These are phyloP conservation scores for Porodaedalea pini DNA, from an alignment of 1,284 basidiomycete genomes.

Conservation along the genomic window DNA sequence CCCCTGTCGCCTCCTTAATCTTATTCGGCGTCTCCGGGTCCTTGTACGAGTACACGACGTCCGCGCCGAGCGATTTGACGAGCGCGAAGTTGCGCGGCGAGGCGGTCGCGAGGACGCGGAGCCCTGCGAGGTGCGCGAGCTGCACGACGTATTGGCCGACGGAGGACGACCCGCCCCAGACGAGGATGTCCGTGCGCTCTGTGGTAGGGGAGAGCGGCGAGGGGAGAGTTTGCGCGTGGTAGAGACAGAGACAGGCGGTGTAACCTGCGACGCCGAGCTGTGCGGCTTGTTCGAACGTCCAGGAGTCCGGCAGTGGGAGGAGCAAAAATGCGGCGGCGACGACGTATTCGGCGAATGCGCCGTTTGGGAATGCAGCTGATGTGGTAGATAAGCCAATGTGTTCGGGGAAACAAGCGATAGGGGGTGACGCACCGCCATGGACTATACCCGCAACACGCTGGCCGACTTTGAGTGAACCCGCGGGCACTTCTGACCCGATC, in stretches of 20 bases:
- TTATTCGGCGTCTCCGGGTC: constrained; percentile 25
- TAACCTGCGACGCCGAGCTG: constrained; percentile 25
- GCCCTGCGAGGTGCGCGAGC: constrained; percentile 31
- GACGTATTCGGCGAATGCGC: constrained; percentile 19
- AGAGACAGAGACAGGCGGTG: constrained; percentile 26
- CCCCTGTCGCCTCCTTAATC: constrained; percentile 22
- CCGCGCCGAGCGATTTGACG: constrained; percentile 32
- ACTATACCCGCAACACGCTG: constrained; percentile 44
- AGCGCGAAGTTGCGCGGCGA: constrained; percentile 35
- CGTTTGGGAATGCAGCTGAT: constrained; percentile 4
- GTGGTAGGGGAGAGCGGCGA: constrained; percentile 21
- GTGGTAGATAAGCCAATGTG: constrained; percentile 19
- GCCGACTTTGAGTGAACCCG: constrained; percentile 34
- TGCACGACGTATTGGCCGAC: constrained; percentile 43
- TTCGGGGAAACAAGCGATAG: neutral
- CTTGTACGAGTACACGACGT: constrained; percentile 27
- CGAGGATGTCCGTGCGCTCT: constrained; percentile 28
- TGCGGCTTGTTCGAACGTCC: constrained; percentile 31
- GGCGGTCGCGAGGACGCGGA: constrained; percentile 38
- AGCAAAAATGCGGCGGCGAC: constrained; percentile 28
- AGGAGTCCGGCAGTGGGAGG: constrained; percentile 29
- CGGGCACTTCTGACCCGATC: constrained; percentile 31
- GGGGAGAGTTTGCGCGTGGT: constrained; percentile 23
- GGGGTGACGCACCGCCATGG: constrained; percentile 32
- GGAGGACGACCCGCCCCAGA: constrained; percentile 41